A percentile compares a stretch with the other conserved stretches of the same genome.
These are phyloP conservation scores for Lathyrus tuberosus DNA, from an alignment of 306 rosid species.

Conservation along the genomic window DNA sequence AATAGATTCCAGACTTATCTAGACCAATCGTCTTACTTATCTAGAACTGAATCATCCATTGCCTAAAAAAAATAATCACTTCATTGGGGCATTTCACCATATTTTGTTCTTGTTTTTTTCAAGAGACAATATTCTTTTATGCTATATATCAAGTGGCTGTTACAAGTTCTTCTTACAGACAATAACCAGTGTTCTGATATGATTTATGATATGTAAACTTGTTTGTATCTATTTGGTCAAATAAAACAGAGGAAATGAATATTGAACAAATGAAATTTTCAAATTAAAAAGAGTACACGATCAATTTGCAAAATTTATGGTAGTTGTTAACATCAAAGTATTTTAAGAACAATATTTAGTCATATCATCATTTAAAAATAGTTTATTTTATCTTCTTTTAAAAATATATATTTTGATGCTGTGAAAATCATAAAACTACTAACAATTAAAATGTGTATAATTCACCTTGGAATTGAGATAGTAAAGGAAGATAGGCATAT, in stretches of 20 bases:
- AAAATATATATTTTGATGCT: constrained; percentile 11
- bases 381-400: neutral
- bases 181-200: constrained; percentile 17
- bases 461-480: constrained; percentile 1
- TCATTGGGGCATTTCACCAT: too few species aligned
- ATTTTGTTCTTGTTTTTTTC: too few species aligned
- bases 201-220: constrained; percentile 3
- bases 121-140: too few species aligned
- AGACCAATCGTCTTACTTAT: too few species aligned
- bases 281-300: constrained; percentile 27
- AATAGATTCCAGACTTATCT: too few species aligned
- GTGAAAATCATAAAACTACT: constrained; percentile 4
- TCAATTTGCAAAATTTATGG: constrained; percentile 21
- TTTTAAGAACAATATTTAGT: constrained; percentile 32
- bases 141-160: constrained; percentile 5
- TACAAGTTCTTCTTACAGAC: constrained; percentile 1
- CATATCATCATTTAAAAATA: constrained; percentile 21
- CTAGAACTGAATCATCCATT: too few species aligned
- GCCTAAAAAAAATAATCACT: too few species aligned
- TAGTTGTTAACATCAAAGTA: constrained; percentile 24
- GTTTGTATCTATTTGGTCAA: neutral
- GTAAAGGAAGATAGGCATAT: constrained; percentile 4
- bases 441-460: constrained; percentile 5
- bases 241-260: constrained; percentile 36
- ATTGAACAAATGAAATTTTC: constrained; percentile 11